Conservation (phyloP, 805 yeast genomes). For the Starmerella etchellsii region DNA sequence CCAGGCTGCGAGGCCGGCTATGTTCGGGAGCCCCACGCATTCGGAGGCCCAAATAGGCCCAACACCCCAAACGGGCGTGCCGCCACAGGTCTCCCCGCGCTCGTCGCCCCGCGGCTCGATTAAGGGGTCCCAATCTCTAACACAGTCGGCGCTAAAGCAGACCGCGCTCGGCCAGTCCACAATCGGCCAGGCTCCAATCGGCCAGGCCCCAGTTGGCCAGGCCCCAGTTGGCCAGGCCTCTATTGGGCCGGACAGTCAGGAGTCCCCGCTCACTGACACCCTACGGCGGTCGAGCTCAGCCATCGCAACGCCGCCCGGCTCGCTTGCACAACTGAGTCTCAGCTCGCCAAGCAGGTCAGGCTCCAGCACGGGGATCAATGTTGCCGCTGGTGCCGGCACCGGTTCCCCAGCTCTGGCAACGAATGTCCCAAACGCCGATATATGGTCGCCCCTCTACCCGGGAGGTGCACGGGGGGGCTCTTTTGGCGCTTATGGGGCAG, state of each 20-base stretch:
- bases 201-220: too few relatives aligned
- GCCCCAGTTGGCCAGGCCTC: too few relatives aligned
- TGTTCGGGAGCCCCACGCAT: background rate
- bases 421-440: background rate
- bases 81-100: background rate
- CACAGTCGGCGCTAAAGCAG: too few relatives aligned
- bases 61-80: background rate
- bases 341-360: background rate
- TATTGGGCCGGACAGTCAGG: too few relatives aligned
- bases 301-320: conserved; percentile 1
- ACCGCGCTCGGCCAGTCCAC: too few relatives aligned
- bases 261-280: too few relatives aligned
- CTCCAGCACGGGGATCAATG: background rate
- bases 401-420: background rate
- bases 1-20: background rate
- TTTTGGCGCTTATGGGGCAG: conserved; percentile 14
- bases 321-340: background rate
- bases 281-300: too few relatives aligned
- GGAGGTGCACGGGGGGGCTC: conserved; percentile 6
- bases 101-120: background rate
- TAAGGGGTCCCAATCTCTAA: too few relatives aligned
- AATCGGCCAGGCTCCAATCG: too few relatives aligned
- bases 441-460: conserved; percentile 6
- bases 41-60: background rate
- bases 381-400: background rate